Percentiles rank a stretch among this genome's conserved stretches.
These are phyloP conservation scores for Kodamaea nitidulidarum DNA, from an alignment of 805 yeast genomes.

Conservation along the genomic window DNA sequence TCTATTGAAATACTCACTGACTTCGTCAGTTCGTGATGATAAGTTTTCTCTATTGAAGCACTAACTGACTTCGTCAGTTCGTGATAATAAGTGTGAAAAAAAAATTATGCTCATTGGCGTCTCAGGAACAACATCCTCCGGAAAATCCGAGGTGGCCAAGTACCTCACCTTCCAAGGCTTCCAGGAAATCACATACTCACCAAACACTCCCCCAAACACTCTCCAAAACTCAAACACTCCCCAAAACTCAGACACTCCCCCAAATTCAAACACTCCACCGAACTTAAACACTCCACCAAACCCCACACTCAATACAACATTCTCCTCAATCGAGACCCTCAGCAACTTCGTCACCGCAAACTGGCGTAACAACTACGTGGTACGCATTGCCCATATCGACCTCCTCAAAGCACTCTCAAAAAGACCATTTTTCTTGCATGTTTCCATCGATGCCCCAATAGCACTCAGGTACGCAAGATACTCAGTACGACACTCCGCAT, in stretches of 20 bases:
- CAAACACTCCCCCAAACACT: neutral
- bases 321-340: slow-evolving; percentile 29
- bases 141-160: slow-evolving; percentile 59
- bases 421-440: slow-evolving; percentile 80
- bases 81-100: too few species aligned
- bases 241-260: slow-evolving; percentile 4
- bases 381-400: slow-evolving; percentile 44
- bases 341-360: slow-evolving; percentile 58
- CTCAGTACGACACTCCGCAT: slow-evolving; percentile 12
- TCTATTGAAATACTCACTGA: too few species aligned
- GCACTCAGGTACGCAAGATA: slow-evolving; percentile 41
- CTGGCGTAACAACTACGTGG: slow-evolving; percentile 63
- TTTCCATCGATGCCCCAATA: slow-evolving; percentile 73
- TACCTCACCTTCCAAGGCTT: slow-evolving; percentile 57
- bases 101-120: slow-evolving; percentile 81
- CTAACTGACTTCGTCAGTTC: too few species aligned
- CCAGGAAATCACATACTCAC: slow-evolving; percentile 9
- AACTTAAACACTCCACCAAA: neutral
- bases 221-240: slow-evolving; percentile 44
- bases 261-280: neutral
- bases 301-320: neutral
- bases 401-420: slow-evolving; percentile 48
- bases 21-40: too few species aligned
- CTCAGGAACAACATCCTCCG: slow-evolving; percentile 66
- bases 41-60: too few species aligned